Base-by-base conservation (phyloP, 2,329 filamentous ascomycete species). In the Cercospora nicotianae region DNA sequence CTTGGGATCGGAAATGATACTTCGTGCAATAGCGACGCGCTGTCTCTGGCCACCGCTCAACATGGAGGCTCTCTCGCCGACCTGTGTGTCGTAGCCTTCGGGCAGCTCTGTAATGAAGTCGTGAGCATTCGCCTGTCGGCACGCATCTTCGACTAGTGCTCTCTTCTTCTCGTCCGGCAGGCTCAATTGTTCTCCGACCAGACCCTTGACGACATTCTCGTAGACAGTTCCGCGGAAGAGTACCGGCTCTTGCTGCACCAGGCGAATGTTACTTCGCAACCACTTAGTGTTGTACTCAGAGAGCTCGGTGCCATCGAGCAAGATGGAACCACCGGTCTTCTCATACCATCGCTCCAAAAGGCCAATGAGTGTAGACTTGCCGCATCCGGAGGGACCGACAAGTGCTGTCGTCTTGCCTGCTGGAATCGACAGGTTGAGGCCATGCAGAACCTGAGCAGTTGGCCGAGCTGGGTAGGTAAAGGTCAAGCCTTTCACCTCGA, bases 381-480 rank as follows among this genome's bases (percentile, higher is more conserved):
- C 80, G 39, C 74, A 79, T 5, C 80, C 80, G 60, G 71, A 75
- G 0, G 78, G 71, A 1, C 80, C 80, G 8, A 81, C 79, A 8
- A 81, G 73, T 81, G 87, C 79, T 3, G 81, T 83, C 2, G 78
- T 80, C 69, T 82, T 82, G 5, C 78, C 78, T 18, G 81, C 77
- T 1, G 80, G 80, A 2, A 82, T 75, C 2, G 60, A 71, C 5
- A 81, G 69, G 45, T 69, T 75, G 8, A 82, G 67, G 16, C 74
- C 71, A 61, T 79, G 73, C 5, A 83, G 72, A 0, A 83, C 80
- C 30, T 70, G 72, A 6, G 77, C 75, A 65, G 69, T 76, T 70
- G 80, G 67, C 71, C 80, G 75, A 5, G 81, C 0, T 16, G 91
- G 91, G 73, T 94, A 94, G 1, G 90, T 86, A 74, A 94, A 93